Evolutionary conservation across 768 basidiomycete genomes (phyloP).

Genomic region (Coprinopsis strossmayeri): DNA sequence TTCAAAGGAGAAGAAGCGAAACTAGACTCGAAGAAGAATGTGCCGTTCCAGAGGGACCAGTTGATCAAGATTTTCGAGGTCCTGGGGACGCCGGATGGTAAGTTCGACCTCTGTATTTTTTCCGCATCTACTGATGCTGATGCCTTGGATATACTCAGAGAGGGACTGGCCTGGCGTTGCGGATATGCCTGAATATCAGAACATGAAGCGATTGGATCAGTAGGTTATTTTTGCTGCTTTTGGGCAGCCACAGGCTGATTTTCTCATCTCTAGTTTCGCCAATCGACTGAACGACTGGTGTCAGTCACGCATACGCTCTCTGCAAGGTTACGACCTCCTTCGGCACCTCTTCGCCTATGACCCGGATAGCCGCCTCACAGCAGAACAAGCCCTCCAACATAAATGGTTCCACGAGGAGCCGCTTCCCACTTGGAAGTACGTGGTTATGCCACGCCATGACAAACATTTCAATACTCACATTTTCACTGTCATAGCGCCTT

Average conservation of each 20-base stretch:
- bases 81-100: constrained; percentile 82
- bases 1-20: constrained; percentile 99
- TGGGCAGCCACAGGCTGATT: neutral
- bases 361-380: constrained; percentile 80
- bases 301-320: constrained; percentile 49
- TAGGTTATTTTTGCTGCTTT: constrained; percentile 26
- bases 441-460: constrained; percentile 1
- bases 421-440: constrained; percentile 78
- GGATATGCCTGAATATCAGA: constrained; percentile 85
- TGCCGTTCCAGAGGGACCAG: constrained; percentile 96
- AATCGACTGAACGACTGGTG: constrained; percentile 77
- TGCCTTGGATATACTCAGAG: constrained; percentile 38
- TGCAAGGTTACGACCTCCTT: constrained; percentile 77
- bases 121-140: constrained; percentile 5
- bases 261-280: constrained; percentile 23
- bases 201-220: constrained; percentile 74
- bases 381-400: constrained; percentile 74
- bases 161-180: constrained; percentile 82
- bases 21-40: constrained; percentile 92
- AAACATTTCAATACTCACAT: neutral
- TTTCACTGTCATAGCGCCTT: constrained; percentile 53
- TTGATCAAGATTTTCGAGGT: constrained; percentile 95
- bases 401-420: constrained; percentile 94
- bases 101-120: constrained; percentile 15
- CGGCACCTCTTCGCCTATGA: constrained; percentile 83